Evolutionary conservation across 441 rosid genomes (phyloP).

Genomic region (Corymbia calophylla): DNA sequence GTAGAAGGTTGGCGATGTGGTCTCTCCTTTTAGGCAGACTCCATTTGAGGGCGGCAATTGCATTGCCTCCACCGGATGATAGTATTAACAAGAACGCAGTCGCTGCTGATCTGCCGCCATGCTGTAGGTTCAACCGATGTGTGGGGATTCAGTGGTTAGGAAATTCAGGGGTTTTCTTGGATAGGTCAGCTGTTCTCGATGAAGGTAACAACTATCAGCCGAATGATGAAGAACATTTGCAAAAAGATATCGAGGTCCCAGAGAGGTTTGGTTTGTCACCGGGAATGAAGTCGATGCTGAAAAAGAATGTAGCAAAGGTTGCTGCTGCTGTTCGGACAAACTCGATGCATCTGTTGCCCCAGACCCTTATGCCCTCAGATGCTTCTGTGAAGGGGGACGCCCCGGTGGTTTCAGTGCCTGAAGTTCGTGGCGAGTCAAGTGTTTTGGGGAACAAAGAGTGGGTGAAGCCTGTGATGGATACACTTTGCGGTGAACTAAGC

Average conservation of each 20-base stretch:
- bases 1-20: background rate
- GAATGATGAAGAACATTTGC: background rate
- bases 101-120: background rate
- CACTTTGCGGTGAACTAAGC: background rate
- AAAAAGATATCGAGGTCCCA: background rate
- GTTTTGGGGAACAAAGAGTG: background rate
- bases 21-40: background rate
- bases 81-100: background rate
- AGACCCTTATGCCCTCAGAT: background rate
- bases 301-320: background rate
- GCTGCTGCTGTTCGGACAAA: background rate
- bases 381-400: background rate
- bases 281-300: background rate
- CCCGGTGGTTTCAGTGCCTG: background rate
- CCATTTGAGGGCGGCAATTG: background rate
- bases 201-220: background rate
- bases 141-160: background rate
- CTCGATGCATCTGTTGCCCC: background rate
- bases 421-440: background rate
- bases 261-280: background rate
- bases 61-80: background rate
- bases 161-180: background rate
- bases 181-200: background rate
- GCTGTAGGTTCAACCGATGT: background rate
- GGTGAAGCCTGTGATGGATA: background rate